Conservation (phyloP, 345 rosid genomes). For the Syzygium jambos region DNA sequence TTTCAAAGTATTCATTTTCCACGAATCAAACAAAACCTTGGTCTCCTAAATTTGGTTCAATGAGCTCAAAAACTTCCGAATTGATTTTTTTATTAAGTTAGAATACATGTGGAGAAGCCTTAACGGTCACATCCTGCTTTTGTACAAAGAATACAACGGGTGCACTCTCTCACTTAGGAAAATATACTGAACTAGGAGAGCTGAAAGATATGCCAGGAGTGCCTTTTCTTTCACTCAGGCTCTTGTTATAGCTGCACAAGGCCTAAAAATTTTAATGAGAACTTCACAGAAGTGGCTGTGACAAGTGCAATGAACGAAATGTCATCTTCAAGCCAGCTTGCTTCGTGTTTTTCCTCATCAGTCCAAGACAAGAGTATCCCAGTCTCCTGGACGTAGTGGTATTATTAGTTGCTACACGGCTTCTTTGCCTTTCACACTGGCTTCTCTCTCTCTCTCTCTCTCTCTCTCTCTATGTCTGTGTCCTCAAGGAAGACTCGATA, state of each 20-base stretch:
- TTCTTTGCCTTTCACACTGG: neutral
- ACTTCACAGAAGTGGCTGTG: neutral
- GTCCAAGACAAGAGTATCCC: neutral
- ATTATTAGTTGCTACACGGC: neutral
- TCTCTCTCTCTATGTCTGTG: neutral
- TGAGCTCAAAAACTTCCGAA: neutral
- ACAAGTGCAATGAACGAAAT: neutral
- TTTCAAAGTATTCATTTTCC: neutral
- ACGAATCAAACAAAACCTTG: fast-evolving
- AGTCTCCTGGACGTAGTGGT: neutral
- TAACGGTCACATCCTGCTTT: neutral
- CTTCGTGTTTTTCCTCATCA: neutral
- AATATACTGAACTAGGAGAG: neutral
- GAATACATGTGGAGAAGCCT: neutral
- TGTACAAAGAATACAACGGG: neutral
- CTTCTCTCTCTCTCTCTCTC: neutral
- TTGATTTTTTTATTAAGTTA: neutral
- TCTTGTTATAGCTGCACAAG: neutral
- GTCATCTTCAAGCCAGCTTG: neutral
- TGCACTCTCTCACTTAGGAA: neutral
- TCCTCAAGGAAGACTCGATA: too few relatives aligned
- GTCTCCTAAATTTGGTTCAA: neutral
- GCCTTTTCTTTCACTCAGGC: neutral
- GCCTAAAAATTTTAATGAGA: neutral
- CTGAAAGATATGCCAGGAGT: too few relatives aligned